Evolutionary conservation across 352 stramenopile species (phyloP).

Genomic region (Phytophthora niederhauseri): DNA sequence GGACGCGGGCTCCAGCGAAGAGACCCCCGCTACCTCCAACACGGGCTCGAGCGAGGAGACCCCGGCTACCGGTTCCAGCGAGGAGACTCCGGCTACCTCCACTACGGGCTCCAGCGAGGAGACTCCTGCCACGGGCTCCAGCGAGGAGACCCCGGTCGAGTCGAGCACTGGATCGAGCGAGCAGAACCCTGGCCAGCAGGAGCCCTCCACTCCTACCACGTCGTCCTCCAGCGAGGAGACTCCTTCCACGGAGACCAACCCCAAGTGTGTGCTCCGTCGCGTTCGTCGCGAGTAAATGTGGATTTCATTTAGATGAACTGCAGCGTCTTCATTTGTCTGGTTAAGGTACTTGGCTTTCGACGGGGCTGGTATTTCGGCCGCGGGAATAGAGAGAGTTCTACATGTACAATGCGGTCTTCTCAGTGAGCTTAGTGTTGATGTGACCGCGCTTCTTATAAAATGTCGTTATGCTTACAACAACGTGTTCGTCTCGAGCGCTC

Average conservation of each 20-base stretch:
- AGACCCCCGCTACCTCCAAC: too few relatives aligned
- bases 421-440: not conserved
- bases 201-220: not conserved
- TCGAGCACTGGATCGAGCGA: constrained; percentile 10
- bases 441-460: not conserved
- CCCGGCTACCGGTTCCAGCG: not conserved
- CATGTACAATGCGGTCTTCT: too few relatives aligned
- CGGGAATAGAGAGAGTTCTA: not conserved
- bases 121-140: not conserved
- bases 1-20: too few relatives aligned
- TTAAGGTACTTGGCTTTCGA: too few relatives aligned
- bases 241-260: constrained; percentile 1
- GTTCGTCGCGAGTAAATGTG: constrained; percentile 26
- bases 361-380: not conserved
- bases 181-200: constrained; percentile 3
- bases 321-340: not conserved
- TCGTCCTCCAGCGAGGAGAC: not conserved
- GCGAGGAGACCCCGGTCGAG: not conserved
- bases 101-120: constrained; percentile 1
- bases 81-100: not conserved
- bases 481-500: too few relatives aligned
- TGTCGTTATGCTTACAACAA: too few relatives aligned
- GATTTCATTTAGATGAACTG: constrained; percentile 8
- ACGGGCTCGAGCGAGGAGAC: not conserved
- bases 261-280: constrained; percentile 22